Evolutionary conservation across 768 basidiomycete species (phyloP).

Genomic region (Mycena belliarum): DNA sequence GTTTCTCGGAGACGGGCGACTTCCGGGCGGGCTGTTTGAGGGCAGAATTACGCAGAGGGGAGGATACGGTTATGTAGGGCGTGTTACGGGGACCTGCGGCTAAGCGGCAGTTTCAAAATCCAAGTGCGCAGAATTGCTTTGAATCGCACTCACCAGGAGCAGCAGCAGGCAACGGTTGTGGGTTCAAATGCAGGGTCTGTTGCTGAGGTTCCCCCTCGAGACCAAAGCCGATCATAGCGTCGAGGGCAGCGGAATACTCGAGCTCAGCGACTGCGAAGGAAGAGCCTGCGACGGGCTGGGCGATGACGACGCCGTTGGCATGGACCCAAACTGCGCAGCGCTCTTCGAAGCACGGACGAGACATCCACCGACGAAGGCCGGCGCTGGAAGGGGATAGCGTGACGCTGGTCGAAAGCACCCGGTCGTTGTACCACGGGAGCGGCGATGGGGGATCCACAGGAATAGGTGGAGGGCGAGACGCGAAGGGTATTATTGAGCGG

Average conservation of each 20-base stretch:
- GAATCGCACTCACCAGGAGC: constrained; percentile 13
- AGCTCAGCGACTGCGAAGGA: constrained; percentile 66
- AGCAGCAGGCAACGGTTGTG: constrained; percentile 16
- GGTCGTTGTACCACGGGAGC: constrained; percentile 17
- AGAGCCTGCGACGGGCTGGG: constrained; percentile 47
- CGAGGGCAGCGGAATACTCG: constrained; percentile 69
- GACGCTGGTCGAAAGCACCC: constrained; percentile 14
- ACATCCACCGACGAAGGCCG: constrained; percentile 68
- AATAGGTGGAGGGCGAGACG: constrained; percentile 19
- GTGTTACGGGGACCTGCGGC: constrained; percentile 11
- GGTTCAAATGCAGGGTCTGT: not conserved
- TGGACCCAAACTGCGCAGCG: constrained; percentile 57
- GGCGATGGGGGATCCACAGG: constrained; percentile 13
- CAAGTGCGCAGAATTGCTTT: not conserved
- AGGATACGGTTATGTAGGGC: constrained; percentile 46
- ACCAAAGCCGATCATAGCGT: constrained; percentile 59
- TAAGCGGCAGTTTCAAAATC: constrained; percentile 20
- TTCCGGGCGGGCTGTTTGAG: constrained; percentile 11
- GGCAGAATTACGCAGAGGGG: constrained; percentile 44
- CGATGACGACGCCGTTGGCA: constrained; percentile 36
- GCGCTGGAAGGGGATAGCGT: constrained; percentile 44
- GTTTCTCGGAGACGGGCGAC: constrained; percentile 14
- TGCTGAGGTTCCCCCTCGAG: constrained; percentile 25
- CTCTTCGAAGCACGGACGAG: constrained; percentile 78
- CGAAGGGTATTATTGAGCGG: constrained; percentile 20